Evolutionary conservation across 2,329 filamentous ascomycete species (phyloP), one percentile per base, ranked within the genome.

Genomic region (Microcyclosporella mali): DNA sequence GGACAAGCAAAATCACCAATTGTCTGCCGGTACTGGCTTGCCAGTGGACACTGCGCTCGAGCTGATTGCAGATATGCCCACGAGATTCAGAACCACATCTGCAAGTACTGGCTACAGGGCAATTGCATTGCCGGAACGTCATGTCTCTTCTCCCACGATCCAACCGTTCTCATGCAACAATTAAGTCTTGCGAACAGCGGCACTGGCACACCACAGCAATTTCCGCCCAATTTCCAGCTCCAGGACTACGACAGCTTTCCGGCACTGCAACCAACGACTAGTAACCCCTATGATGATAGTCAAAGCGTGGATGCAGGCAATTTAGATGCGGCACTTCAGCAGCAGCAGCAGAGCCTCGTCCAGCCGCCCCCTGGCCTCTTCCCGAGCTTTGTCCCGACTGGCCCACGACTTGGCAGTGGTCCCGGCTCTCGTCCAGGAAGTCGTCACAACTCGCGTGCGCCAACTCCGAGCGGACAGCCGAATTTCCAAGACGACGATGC

Each of bases 71-170:
- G 90, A 45, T 98, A 97, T 67, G 95, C 89, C 55, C 92, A 98
- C 66, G 90, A 98, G 64, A 77, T 95, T 33, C 94, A 87, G 61
- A 94, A 86, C 60, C 92, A 95, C 59, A 78, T 98, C 49, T 98
- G 92, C 89, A 97, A 97, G 87, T 97, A 97, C 64, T 98, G 89
- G 87, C 77, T 98, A 40, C 88, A 88, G 70, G 92, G 92, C 1
- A 95, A 90, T 58, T 98, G 92, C 62, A 76, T 98, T 27, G 92
- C 92, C 15, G 90, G 92, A 28, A 84, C 88, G 44, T 89, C 88
- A 2, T 98, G 92, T 65, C 87, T 95, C 46, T 98, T 98, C 70
- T 97, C 90, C 11, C 92, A 98, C 66, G 92, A 98, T 56, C 92
- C 92, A 2, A 81, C 88, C 1, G 79, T 88, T 53, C 76, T 95